Conservation (phyloP, 1,284 basidiomycete genomes). For the Ganoderma lucidum region DNA sequence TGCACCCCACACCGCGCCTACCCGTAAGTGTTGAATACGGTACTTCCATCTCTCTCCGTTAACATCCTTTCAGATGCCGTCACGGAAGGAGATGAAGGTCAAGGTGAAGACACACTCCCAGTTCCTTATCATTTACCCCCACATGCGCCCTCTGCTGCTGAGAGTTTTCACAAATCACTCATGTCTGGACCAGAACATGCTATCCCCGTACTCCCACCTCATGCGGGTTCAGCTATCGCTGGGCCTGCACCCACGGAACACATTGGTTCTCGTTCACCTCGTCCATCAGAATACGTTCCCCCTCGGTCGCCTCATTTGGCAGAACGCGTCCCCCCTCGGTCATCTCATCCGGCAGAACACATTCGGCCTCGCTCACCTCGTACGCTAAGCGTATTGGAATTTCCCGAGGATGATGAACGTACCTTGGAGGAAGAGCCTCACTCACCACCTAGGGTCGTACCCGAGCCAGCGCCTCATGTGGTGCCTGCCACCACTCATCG, state of each 20-base stretch:
- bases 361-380: background rate
- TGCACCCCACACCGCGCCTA: background rate
- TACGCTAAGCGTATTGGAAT: background rate
- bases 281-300: background rate
- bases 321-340: background rate
- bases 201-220: constrained; percentile 3
- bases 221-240: background rate
- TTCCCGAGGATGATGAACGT: background rate
- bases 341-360: background rate
- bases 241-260: background rate
- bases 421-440: constrained; percentile 1
- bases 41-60: too few species aligned
- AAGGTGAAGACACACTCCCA: background rate
- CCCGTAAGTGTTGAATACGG: background rate
- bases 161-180: background rate
- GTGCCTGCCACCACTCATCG: background rate
- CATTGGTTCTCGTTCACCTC: background rate
- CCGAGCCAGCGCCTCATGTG: background rate
- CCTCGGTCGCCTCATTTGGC: background rate
- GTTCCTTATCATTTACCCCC: background rate
- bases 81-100: constrained; percentile 1
- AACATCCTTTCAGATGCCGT: background rate
- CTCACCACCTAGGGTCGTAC: background rate
- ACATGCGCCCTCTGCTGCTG: constrained; percentile 2
- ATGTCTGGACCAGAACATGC: constrained; percentile 4